Base-by-base conservation (phyloP, 495 filamentous ascomycete species). In the Lasiosphaeriaceae sp. region DNA sequence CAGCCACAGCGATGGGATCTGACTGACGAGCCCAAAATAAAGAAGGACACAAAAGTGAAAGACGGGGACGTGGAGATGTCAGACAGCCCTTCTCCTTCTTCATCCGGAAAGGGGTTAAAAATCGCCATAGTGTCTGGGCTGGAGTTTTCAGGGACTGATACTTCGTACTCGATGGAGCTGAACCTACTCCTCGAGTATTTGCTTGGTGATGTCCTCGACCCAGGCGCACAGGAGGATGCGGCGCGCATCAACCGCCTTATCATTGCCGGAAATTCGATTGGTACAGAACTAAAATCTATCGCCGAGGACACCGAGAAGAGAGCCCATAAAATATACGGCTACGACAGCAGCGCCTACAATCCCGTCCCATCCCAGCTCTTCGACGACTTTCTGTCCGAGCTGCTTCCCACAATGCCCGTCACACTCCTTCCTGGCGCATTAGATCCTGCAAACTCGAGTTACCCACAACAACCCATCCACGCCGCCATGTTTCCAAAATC, bases 111-210 rank as follows among this genome's bases (percentile, higher is more conserved):
- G 53, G 70, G 72, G 54, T 54, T 11, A 81, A 79, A 96, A 63
- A 84, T 97, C 46, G 95, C 91, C 16, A 85, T 99, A 59, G 83
- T 96, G 14, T 95, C 90, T 45, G 95, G 95, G 2, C 80, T 99
- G 1, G 84, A 82, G 2, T 90, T 99, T 57, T 89, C 83, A 19
- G 90, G 89, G 16, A 82, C 79, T 19, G 81, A 87, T 49, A 75
- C 78, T 17, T 84, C 83, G 17, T 87, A 95, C 66, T 80, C 80
- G 2, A 75, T 94, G 20, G 73, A 86, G 19, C 76, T 92, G 20
- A 87, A 90, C 56, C 80, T 99, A 4, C 75, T 99, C 23, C 77
- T 85, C 35, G 92, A 97, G 66, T 97, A 86, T 70, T 82, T 99
- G 1, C 80, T 95, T 11, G 95, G 95, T 29, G 95, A 97, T 65